phyloP scores from a whole-genome alignment of 2,329 filamentous ascomycete genomes.

The Stenocarpella maydis region DNA sequence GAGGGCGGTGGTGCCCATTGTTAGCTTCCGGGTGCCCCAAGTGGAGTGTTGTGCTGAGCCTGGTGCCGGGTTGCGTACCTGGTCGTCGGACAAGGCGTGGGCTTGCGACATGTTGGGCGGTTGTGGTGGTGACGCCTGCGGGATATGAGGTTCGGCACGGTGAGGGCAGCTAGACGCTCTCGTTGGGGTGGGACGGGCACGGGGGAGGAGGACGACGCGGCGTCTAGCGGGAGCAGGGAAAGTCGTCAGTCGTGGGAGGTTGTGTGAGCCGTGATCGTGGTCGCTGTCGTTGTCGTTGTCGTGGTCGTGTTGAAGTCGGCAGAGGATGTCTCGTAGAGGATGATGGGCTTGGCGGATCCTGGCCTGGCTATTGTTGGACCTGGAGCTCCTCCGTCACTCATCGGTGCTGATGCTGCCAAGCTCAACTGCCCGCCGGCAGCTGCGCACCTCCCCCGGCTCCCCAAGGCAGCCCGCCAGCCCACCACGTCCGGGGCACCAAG shows the following conservation, averaged over 20 bases:
- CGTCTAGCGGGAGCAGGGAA: not conserved
- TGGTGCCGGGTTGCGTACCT: conserved; percentile 65
- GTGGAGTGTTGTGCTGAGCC: conserved; percentile 28
- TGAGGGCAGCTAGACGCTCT: conserved; percentile 24
- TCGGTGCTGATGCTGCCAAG: conserved; percentile 25
- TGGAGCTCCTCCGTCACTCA: conserved; percentile 29
- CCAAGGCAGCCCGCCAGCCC: not conserved
- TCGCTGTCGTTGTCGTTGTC: conserved; percentile 17
- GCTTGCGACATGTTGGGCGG: conserved; percentile 81
- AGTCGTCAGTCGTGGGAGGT: conserved; percentile 22
- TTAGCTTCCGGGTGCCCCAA: conserved; percentile 21
- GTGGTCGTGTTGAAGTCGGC: conserved; percentile 19
- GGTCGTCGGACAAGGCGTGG: conserved; percentile 96
- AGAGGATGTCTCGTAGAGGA: conserved; percentile 8
- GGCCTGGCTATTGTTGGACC: conserved; percentile 17
- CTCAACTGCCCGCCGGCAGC: conserved; percentile 23
- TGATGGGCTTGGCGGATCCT: conserved; percentile 25
- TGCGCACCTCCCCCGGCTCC: not conserved
- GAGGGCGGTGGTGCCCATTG: conserved; percentile 31
- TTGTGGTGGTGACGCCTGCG: conserved; percentile 36
- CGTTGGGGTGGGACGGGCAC: not conserved
- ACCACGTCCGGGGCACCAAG: not conserved
- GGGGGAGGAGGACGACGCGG: not conserved
- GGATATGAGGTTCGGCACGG: conserved; percentile 31
- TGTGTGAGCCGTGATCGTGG: conserved; percentile 3